Base-by-base conservation (phyloP, 345 rosid species). In the Microcos paniculata region DNA sequence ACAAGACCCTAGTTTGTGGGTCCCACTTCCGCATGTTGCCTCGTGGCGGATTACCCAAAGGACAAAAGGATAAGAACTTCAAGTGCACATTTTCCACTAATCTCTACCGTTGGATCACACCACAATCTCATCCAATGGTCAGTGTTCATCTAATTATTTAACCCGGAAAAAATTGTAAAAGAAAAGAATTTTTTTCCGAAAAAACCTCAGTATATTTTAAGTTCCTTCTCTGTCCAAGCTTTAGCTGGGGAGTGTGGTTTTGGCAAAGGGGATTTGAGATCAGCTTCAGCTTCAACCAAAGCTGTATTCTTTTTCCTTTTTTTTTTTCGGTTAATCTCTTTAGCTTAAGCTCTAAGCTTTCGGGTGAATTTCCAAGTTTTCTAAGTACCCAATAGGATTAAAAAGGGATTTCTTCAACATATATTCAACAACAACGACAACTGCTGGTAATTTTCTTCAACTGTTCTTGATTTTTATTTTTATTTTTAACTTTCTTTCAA, bases 21-120 rank as follows among this genome's bases (percentile, higher is more conserved):
- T 51, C 52, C 71, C 71, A 52, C 42, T 4, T 59, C 35, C 70
- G 52, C 72, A n/a, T 64, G 71, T 75, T 66, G 78, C 72, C 63
- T 65, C 78, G 72, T 75, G 72, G 72, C 72, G 78, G 65, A 65
- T 65, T 40, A 58, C 26, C 59, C 72, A 38, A 75, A 52, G 78
- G 40, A 75, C 72, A 75, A 65, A 53, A 70, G 64, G 78, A 75
- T 75, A 75, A 65, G 78, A 64, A 43, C 56, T 30, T 43, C 76
- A 26, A 63, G 40, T 63, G 63, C 35, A 52, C 30, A 38, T 64
- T 52, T 67, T 49, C 43, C 42, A 55, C 66, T 35, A 31, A 56
- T 55, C 43, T 30, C 10, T 6, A 28, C 73, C 66, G 66, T 43
- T 45, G 10, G 73, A 76, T 76, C 33, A 46, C 40, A 19, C 43